These are phyloP conservation scores for Golubevia pallescens DNA, from an alignment of 1,284 basidiomycete species.

Conservation along the genomic window DNA sequence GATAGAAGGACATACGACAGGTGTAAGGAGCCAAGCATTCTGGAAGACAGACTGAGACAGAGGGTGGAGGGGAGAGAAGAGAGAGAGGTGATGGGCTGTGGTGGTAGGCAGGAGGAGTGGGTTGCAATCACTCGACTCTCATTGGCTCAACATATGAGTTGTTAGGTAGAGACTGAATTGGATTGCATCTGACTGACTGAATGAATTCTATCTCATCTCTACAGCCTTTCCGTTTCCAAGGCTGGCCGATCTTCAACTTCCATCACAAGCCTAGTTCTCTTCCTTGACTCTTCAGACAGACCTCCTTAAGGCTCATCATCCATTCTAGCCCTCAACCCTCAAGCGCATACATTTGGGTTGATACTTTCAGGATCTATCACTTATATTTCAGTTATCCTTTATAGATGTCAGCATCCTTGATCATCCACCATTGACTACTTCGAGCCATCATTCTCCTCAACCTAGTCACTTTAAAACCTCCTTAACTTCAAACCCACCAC, in stretches of 20 bases:
- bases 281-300: conserved; percentile 49
- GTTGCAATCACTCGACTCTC: too few relatives aligned
- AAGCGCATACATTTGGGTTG: not conserved
- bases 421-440: not conserved
- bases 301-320: conserved; percentile 34
- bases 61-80: too few relatives aligned
- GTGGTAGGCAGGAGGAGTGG: too few relatives aligned
- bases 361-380: conserved; percentile 2
- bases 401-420: not conserved
- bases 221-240: too few relatives aligned
- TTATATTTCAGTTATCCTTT: not conserved
- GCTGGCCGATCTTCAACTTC: too few relatives aligned
- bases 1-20: too few relatives aligned
- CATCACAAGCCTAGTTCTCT: conserved; percentile 29
- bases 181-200: too few relatives aligned
- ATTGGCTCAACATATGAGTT: too few relatives aligned
- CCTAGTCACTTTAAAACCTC: conserved; percentile 3
- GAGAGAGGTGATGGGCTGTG: too few relatives aligned
- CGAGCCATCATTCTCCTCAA: not conserved
- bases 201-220: not conserved
- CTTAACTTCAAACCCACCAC: not conserved
- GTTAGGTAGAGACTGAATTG: too few relatives aligned
- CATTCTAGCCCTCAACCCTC: not conserved
- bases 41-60: too few relatives aligned
- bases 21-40: too few relatives aligned